These are phyloP conservation scores for Porodaedalea pini DNA, from an alignment of 1,284 basidiomycete species.

Conservation along the genomic window DNA sequence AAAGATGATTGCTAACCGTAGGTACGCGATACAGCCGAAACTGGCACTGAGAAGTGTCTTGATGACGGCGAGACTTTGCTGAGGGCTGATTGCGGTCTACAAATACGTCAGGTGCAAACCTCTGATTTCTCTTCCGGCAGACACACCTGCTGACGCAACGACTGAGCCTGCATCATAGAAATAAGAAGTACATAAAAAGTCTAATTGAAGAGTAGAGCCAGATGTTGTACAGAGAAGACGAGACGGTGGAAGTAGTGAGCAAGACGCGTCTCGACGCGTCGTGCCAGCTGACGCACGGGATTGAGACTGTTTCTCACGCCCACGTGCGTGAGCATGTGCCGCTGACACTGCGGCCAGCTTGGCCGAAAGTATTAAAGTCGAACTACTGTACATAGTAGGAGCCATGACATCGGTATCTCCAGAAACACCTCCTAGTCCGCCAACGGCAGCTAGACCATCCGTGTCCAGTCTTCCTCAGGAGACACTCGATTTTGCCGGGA, in stretches of 20 bases:
- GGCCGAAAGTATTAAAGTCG: background rate
- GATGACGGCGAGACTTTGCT: slow-evolving; percentile 20
- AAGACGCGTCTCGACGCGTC: background rate
- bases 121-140: background rate
- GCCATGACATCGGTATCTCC: background rate
- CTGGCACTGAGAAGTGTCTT: slow-evolving; percentile 21
- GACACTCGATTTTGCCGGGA: slow-evolving; percentile 67
- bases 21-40: slow-evolving; percentile 20
- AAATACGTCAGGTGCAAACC: background rate
- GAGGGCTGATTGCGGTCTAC: slow-evolving; percentile 18
- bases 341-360: background rate
- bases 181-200: background rate
- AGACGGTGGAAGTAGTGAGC: background rate
- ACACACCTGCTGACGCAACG: slow-evolving; percentile 6
- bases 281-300: background rate
- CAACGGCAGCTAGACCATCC: background rate
- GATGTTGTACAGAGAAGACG: background rate
- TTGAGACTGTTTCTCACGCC: background rate
- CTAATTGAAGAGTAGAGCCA: background rate
- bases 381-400: background rate
- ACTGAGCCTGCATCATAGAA: slow-evolving; percentile 3
- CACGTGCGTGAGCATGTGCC: background rate
- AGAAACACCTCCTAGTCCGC: background rate
- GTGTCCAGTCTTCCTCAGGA: slow-evolving; percentile 33
- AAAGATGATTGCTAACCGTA: slow-evolving; percentile 7